phyloP scores from a whole-genome alignment of 257 asterid species.

The Plantago elongata region DNA sequence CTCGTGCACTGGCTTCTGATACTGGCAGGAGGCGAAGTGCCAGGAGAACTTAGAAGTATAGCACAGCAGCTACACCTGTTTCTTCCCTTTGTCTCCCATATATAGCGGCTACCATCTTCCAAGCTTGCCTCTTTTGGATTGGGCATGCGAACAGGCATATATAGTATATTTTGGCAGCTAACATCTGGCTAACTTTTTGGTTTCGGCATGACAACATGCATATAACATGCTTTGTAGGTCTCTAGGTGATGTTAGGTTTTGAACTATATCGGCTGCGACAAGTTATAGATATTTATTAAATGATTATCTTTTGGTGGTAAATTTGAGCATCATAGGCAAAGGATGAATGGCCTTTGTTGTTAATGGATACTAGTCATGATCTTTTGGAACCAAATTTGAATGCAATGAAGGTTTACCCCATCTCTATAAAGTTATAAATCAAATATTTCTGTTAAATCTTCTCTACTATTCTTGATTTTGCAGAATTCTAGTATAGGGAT shows the following conservation, averaged over 20 bases:
- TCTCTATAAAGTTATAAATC: neutral
- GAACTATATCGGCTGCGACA: neutral
- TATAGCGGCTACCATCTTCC: no score
- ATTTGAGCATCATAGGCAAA: neutral
- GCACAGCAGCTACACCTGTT: no score
- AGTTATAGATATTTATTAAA: no score
- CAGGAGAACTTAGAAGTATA: no score
- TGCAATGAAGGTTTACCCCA: constrained; percentile 1
- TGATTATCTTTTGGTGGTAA: neutral
- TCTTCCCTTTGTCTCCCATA: no score
- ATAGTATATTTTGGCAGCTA: no score
- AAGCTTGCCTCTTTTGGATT: no score
- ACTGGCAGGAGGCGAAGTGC: no score
- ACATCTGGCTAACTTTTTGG: neutral
- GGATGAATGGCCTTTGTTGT: neutral
- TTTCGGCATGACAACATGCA: neutral
- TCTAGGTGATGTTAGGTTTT: neutral
- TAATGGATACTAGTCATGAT: neutral
- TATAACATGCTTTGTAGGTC: neutral
- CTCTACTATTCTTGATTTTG: neutral
- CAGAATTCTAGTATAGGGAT: no score
- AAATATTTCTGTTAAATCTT: no score
- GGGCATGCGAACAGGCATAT: no score
- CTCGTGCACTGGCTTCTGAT: no score
- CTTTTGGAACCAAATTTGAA: neutral